Evolutionary conservation across 352 stramenopile species (phyloP), one percentile per base, ranked within the genome.

Genomic region (Saprolegnia diclina): DNA sequence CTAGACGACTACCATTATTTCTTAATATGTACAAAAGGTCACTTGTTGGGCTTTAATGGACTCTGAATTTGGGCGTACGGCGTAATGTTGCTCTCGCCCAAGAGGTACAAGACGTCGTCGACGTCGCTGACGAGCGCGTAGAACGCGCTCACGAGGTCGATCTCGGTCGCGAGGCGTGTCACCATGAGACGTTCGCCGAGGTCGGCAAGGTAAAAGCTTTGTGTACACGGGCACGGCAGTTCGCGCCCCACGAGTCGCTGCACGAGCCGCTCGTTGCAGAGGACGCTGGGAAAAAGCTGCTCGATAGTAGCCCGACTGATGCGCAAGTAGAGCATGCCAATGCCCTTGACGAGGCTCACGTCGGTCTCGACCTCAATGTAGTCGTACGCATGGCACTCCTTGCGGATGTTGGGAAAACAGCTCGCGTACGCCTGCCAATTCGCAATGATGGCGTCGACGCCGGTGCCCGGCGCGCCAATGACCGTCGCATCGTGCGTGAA

Each of bases 241-340:
- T 79, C 74, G 55, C 85, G 75, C 7, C 82, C 82, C 21, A 90
- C 74, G 42, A 90, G 76, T 21, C 72, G 73, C 71, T 88, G 80
- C n/a, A 88, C 82, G 70, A 90, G 77, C 4, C 73, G 32, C 56
- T 88, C 82, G 59, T 90, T 78, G 7, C 73, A 72, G 9, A 86
- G 61, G 16, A 90, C 46, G 0, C 79, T 80, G 52, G 82, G 74
- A 53, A 88, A 90, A 48, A 90, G 85, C 40, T 88, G 75, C 57
- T 74, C 73, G 74, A 90, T 83, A 19, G 82, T 90, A 57, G 83
- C 76, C 26, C 80, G 72, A 4, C 76, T 85, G 72, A 90, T 87
- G 35, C 79, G 77, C 21, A 90, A 74, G 32, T 35, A 11, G 18
- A 63, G 29, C 37, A 37, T 46, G 32, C 32, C 55, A 32, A 29